Percentiles rank a stretch among this genome's conserved stretches.
Evolutionary conservation across 2,329 filamentous ascomycete species (phyloP).

Genomic region (Fusarium torulosum): DNA sequence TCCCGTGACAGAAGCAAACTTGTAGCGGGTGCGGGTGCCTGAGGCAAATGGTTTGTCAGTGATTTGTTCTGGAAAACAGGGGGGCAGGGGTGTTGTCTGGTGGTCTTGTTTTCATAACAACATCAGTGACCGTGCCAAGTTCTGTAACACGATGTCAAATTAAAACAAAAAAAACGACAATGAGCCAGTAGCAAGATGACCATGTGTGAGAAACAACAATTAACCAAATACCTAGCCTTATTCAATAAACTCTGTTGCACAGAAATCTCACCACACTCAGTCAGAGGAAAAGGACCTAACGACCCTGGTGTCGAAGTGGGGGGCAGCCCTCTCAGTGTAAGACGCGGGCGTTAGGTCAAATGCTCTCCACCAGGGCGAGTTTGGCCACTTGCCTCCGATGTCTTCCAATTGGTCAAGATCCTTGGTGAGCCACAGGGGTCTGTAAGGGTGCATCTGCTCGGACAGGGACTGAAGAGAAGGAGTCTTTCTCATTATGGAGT

Average conservation of each 20-base stretch:
- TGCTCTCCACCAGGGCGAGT: slow-evolving; percentile 37
- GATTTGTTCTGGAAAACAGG: slow-evolving; percentile 40
- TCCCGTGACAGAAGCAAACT: slow-evolving; percentile 34
- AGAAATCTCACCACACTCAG: slow-evolving; percentile 22
- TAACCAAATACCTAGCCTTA: slow-evolving; percentile 23
- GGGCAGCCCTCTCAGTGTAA: slow-evolving; percentile 41
- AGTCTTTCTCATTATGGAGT: slow-evolving; percentile 6
- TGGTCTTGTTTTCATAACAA: slow-evolving; percentile 29
- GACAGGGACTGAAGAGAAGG: slow-evolving; percentile 26
- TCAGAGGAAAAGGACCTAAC: slow-evolving; percentile 23
- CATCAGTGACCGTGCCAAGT: slow-evolving; percentile 10
- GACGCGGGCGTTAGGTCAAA: slow-evolving; percentile 37
- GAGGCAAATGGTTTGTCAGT: slow-evolving; percentile 25
- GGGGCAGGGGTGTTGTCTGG: slow-evolving; percentile 28
- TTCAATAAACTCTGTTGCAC: slow-evolving; percentile 27
- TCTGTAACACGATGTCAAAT: slow-evolving; percentile 22
- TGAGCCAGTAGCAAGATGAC: slow-evolving; percentile 14
- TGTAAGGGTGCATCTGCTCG: slow-evolving; percentile 26
- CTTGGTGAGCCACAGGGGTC: slow-evolving; percentile 28
- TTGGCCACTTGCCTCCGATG: slow-evolving; percentile 27
- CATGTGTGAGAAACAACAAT: slow-evolving; percentile 4
- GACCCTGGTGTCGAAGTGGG: slow-evolving; percentile 36
- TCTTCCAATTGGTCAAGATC: slow-evolving; percentile 29
- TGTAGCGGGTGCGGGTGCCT: slow-evolving; percentile 16
- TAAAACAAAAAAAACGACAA: background rate